Evolutionary conservation across 2,329 filamentous ascomycete genomes (phyloP), one percentile per base, ranked within the genome.

Genomic region (Pestalotiopsis fici): DNA sequence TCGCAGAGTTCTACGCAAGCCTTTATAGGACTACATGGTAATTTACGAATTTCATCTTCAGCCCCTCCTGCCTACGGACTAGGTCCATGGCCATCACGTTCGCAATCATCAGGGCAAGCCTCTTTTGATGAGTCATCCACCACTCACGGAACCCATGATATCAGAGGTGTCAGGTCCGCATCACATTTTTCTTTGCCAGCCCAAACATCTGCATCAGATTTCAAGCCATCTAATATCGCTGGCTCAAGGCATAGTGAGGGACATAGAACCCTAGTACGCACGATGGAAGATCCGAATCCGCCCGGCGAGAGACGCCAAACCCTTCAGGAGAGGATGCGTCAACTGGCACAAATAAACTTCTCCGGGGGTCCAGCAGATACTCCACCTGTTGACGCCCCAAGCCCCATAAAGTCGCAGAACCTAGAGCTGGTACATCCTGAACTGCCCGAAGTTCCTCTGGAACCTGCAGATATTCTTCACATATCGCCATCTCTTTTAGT

Each of bases 21-120:
- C 54, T 64, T 75, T 54, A 72, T 69, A 43, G 74, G 74, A 64
- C 66, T 76, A 39, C 67, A 74, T 69, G 70, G 68, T 64, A 76
- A 75, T 69, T 74, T 62, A 63, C 72, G 71, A 64, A 73, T 66
- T 69, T 66, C 68, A 35, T 69, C 74, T n/a, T 70, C 69, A 65
- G 54, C 63, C 66, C 67, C 68, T 55, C 65, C 63, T 28, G 65
- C 47, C 39, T 56, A 62, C 27, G 68, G 61, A 65, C 27, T n/a
- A 47, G 67, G 18, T 60, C 66, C 66, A 3, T 67, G 66, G 35
- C 35, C 56, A 39, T 54, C 63, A 4, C 25, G 54, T 5, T 28
- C 23, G 13, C 39, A 37, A 12, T 9, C 21, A 23, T 55, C 2
- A 12, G 6, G 21, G 31, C 47, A 27, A 64, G 54, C n/a, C 13